phyloP scores from a whole-genome alignment of 225 moss, liverwort and hornwort genomes.

The Thuidium tamariscinum region DNA sequence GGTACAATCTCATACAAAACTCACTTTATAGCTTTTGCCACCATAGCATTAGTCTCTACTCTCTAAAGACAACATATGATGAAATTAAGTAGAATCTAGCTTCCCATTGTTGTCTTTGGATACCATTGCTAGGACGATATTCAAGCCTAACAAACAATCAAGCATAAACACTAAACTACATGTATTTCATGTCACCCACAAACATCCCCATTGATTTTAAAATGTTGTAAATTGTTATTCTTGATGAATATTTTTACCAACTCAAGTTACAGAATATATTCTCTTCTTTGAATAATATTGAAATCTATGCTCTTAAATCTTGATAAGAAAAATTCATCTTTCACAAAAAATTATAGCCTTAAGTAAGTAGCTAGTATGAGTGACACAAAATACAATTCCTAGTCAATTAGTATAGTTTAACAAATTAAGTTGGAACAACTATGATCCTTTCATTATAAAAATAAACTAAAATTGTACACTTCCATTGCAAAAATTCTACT shows the following conservation, averaged over 20 bases:
- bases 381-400: neutral
- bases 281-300: neutral
- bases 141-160: neutral
- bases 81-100: neutral
- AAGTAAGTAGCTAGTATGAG: neutral
- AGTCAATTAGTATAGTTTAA: neutral
- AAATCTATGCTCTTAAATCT: neutral
- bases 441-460: neutral
- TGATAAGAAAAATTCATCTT: neutral
- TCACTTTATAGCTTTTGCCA: neutral
- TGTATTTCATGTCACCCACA: neutral
- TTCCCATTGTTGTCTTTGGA: neutral
- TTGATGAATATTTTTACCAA: neutral
- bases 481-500: accelerated
- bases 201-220: neutral
- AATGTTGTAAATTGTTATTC: neutral
- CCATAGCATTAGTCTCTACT: too few species aligned
- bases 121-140: neutral
- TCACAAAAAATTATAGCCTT: accelerated
- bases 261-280: neutral
- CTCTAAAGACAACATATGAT: accelerated
- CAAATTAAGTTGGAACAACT: neutral
- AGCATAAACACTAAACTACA: neutral
- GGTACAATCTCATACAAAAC: neutral
- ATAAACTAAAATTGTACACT: too few species aligned